These are phyloP conservation scores for Hypoxylon subgilvum DNA, from an alignment of 495 filamentous ascomycete species.

Conservation along the genomic window DNA sequence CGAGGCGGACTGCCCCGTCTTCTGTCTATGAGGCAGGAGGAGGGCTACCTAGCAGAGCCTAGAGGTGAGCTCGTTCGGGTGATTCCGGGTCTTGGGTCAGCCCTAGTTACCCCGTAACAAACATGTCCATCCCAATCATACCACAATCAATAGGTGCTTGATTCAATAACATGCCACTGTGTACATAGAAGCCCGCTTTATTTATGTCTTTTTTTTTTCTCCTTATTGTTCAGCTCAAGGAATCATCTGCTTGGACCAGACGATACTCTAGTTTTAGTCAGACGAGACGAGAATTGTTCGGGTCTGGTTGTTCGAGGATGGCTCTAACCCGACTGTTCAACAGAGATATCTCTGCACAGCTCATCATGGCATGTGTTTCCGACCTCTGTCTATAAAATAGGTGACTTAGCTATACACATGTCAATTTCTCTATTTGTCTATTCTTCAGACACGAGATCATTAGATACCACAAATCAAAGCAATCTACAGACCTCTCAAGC, in stretches of 20 bases:
- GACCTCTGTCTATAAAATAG: constrained; percentile 27
- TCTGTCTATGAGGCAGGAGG: too few relatives aligned
- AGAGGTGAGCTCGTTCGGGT: constrained; percentile 18
- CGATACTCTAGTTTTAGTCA: constrained; percentile 12
- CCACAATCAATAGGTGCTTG: constrained; percentile 29
- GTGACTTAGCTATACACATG: not conserved
- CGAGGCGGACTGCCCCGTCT: too few relatives aligned
- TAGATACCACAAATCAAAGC: constrained; percentile 13
- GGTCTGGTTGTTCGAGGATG: constrained; percentile 34
- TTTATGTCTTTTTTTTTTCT: constrained; percentile 4
- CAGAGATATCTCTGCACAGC: not conserved
- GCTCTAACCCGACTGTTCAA: constrained; percentile 16
- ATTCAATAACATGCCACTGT: constrained; percentile 35
- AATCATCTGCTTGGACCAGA: constrained; percentile 12
- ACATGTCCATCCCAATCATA: constrained; percentile 21
- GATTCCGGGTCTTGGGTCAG: constrained; percentile 30
- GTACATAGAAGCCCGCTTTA: constrained; percentile 25
- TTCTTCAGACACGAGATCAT: constrained; percentile 4
- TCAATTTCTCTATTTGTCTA: constrained; percentile 6
- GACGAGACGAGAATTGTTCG: constrained; percentile 38
- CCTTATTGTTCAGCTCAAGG: constrained; percentile 10
- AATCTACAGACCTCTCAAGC: not conserved
- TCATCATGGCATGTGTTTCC: constrained; percentile 5
- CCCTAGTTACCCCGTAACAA: constrained; percentile 19
- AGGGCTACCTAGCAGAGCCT: not conserved